These are phyloP conservation scores for Dioszegia aurantiaca DNA, from an alignment of 768 basidiomycete genomes.

Conservation along the genomic window DNA sequence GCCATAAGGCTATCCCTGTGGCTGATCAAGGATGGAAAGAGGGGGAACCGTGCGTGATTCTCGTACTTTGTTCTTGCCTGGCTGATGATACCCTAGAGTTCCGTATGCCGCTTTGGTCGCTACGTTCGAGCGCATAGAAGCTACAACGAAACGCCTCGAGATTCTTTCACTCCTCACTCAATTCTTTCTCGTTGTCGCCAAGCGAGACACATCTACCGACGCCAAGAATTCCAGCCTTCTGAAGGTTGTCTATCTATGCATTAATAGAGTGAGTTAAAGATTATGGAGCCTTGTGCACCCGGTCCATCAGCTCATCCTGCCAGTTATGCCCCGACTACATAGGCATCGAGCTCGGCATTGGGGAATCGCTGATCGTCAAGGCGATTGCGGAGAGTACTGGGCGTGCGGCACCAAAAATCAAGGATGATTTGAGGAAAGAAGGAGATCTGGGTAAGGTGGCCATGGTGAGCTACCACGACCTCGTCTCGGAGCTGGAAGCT, in stretches of 20 bases:
- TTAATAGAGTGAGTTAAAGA: constrained; percentile 73
- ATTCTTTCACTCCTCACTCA: constrained; percentile 84
- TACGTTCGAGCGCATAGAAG: constrained; percentile 82
- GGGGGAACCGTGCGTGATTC: constrained; percentile 69
- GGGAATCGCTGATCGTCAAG: constrained; percentile 88
- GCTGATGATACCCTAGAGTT: constrained; percentile 60
- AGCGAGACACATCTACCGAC: constrained; percentile 73
- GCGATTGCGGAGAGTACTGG: constrained; percentile 94
- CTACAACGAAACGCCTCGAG: constrained; percentile 90
- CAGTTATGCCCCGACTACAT: constrained; percentile 93
- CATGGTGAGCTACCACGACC: constrained; percentile 61
- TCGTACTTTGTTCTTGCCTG: background rate
- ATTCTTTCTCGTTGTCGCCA: constrained; percentile 85
- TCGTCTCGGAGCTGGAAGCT: background rate
- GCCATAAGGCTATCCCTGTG: constrained; percentile 30
- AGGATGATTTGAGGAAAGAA: constrained; percentile 87
- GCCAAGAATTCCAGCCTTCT: constrained; percentile 64
- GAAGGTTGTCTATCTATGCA: constrained; percentile 90
- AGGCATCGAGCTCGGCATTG: constrained; percentile 92
- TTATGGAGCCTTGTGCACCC: background rate
- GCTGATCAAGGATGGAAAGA: constrained; percentile 73
- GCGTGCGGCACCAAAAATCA: constrained; percentile 74
- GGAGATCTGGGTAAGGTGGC: constrained; percentile 95
- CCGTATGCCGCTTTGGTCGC: constrained; percentile 91
- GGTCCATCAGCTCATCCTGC: background rate